Conservation (phyloP, 2,329 filamentous ascomycete species). For the Botrytis aclada region DNA sequence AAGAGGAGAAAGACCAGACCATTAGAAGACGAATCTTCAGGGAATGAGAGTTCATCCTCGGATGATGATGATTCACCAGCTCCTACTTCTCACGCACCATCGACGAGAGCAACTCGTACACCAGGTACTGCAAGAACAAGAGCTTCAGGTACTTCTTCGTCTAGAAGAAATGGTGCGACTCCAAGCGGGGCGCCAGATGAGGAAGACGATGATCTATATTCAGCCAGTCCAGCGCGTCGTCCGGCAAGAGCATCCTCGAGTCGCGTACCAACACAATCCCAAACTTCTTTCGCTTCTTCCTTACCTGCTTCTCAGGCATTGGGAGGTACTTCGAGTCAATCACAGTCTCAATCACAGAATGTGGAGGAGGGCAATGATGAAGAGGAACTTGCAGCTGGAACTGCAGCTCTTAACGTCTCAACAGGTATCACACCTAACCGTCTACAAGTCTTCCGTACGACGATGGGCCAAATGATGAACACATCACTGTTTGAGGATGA, state of each 20-base stretch:
- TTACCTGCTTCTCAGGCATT: constrained; percentile 37
- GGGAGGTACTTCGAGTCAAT: constrained; percentile 33
- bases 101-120: constrained; percentile 37
- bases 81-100: constrained; percentile 27
- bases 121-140: constrained; percentile 38
- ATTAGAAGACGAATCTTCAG: constrained; percentile 55
- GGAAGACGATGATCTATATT: constrained; percentile 42
- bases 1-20: constrained; percentile 71
- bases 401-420: constrained; percentile 33
- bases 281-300: constrained; percentile 43
- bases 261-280: constrained; percentile 32
- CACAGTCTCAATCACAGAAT: constrained; percentile 10
- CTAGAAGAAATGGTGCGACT: constrained; percentile 33
- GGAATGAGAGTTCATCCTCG: constrained; percentile 56
- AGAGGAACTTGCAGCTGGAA: constrained; percentile 20
- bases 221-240: constrained; percentile 34
- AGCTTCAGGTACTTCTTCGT: constrained; percentile 22
- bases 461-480: constrained; percentile 79
- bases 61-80: constrained; percentile 34
- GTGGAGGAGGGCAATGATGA: constrained; percentile 29
- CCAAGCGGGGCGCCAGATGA: constrained; percentile 30
- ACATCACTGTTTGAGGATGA: constrained; percentile 85
- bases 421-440: constrained; percentile 50
- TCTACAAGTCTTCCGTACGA: constrained; percentile 71
- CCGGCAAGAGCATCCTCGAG: constrained; percentile 17